phyloP scores from a whole-genome alignment of 192 early-diverging fungal species.

The Linnemannia zychae region DNA sequence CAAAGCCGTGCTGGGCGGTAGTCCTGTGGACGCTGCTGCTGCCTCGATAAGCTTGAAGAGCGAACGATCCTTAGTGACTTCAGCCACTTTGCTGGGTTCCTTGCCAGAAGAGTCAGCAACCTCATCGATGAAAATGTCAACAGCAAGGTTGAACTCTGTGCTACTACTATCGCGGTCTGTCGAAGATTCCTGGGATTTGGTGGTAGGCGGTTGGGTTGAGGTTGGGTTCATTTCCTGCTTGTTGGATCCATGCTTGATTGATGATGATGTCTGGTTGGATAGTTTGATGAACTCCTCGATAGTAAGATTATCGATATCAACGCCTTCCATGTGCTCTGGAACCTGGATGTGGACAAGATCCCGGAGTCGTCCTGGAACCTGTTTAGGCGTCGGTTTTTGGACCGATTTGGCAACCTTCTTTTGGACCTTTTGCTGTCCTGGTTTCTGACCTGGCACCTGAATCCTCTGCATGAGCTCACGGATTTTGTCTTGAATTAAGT shows the following conservation, averaged over 20 bases:
- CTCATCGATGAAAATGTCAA: background rate
- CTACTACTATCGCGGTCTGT: background rate
- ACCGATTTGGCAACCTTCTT: background rate
- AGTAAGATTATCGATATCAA: background rate
- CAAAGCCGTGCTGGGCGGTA: background rate
- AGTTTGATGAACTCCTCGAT: background rate
- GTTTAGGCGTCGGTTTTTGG: conserved; percentile 1
- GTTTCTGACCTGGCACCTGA: background rate
- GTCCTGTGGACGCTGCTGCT: background rate
- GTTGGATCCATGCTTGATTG: background rate
- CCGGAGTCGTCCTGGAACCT: background rate
- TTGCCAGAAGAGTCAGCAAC: background rate
- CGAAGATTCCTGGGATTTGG: background rate
- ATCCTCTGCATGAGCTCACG: conserved; percentile 5
- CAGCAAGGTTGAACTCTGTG: background rate
- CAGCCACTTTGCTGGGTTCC: background rate
- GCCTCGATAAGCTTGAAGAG: background rate
- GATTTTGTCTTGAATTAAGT: background rate
- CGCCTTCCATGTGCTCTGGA: background rate
- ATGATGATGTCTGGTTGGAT: background rate
- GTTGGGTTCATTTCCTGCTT: too few species aligned
- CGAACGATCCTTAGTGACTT: background rate
- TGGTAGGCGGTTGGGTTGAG: background rate
- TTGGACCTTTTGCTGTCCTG: background rate
- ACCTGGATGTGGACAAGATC: background rate